phyloP scores from a whole-genome alignment of 2,329 filamentous ascomycete species.

The Chalaropsis ovoidea region DNA sequence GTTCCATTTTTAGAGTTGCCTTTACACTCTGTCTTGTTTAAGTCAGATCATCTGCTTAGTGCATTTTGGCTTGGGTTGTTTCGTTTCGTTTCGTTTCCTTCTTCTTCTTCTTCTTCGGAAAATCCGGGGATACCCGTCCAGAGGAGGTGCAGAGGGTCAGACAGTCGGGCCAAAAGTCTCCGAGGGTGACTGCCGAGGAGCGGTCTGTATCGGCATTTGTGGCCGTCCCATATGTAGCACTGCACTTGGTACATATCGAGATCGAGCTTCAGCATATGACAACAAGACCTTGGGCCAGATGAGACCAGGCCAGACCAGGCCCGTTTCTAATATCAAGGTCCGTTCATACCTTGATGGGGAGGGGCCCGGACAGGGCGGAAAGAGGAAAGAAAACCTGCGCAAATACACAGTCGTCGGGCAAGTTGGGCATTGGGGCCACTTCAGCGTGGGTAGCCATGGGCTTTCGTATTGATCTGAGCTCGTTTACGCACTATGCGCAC shows the following conservation, averaged over 20 bases:
- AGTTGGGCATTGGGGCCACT: constrained; percentile 3
- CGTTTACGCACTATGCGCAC: background rate
- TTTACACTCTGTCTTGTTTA: background rate
- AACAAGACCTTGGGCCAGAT: background rate
- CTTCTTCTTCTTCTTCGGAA: background rate
- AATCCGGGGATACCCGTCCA: background rate
- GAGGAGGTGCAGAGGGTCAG: background rate
- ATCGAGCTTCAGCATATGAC: background rate
- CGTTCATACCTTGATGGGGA: background rate
- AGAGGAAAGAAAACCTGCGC: no score
- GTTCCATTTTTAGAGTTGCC: constrained; percentile 5
- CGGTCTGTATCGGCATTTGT: background rate
- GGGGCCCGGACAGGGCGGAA: no score
- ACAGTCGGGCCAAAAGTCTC: background rate
- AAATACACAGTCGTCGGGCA: no score
- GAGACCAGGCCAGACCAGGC: background rate
- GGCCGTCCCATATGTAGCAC: background rate
- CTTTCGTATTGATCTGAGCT: background rate
- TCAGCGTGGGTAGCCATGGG: background rate
- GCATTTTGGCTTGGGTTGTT: background rate
- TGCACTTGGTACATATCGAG: background rate
- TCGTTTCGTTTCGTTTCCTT: background rate
- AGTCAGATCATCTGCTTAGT: background rate
- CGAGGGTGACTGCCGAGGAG: background rate
- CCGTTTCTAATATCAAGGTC: background rate